These are phyloP conservation scores for Centella asiatica DNA, from an alignment of 129 eudicot genomes.

Conservation along the genomic window DNA sequence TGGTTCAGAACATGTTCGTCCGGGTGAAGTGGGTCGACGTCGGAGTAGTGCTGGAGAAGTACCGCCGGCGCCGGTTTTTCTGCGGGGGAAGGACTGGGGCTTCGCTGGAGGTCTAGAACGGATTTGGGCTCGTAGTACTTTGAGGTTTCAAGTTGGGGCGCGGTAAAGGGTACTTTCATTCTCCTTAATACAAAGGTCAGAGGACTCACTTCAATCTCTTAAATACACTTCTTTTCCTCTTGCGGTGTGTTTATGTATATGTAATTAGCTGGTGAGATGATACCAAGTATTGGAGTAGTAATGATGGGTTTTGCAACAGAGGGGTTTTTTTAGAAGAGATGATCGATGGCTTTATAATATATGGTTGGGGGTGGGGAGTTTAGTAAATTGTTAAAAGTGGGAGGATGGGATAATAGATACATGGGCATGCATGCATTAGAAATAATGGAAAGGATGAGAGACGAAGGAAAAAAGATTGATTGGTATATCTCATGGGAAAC, in stretches of 20 bases:
- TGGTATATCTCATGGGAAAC: conserved; percentile 10
- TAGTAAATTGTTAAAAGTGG: too few relatives aligned
- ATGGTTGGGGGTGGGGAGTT: too few relatives aligned
- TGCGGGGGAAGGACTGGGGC: conserved; percentile 54
- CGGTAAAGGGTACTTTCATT: conserved; percentile 83
- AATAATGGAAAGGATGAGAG: background rate
- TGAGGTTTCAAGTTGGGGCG: conserved; percentile 35
- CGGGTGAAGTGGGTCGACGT: conserved; percentile 26
- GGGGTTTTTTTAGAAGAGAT: conserved; percentile 36
- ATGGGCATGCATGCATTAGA: conserved; percentile 28
- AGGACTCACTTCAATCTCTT: too few relatives aligned
- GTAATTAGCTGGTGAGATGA: too few relatives aligned
- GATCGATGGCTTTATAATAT: conserved; percentile 60
- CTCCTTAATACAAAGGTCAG: too few relatives aligned
- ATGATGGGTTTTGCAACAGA: too few relatives aligned
- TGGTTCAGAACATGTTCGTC: conserved; percentile 60
- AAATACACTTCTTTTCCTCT: too few relatives aligned
- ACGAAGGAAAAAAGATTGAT: background rate
- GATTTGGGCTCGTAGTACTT: conserved; percentile 81
- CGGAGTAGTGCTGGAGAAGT: conserved; percentile 15
- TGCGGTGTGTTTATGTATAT: too few relatives aligned
- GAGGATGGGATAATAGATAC: conserved; percentile 1
- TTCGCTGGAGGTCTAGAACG: conserved; percentile 68
- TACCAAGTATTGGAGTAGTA: too few relatives aligned
- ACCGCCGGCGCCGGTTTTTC: conserved; percentile 14